Base-by-base conservation (phyloP, 495 filamentous ascomycete genomes). In the Chaetomium tenue region DNA sequence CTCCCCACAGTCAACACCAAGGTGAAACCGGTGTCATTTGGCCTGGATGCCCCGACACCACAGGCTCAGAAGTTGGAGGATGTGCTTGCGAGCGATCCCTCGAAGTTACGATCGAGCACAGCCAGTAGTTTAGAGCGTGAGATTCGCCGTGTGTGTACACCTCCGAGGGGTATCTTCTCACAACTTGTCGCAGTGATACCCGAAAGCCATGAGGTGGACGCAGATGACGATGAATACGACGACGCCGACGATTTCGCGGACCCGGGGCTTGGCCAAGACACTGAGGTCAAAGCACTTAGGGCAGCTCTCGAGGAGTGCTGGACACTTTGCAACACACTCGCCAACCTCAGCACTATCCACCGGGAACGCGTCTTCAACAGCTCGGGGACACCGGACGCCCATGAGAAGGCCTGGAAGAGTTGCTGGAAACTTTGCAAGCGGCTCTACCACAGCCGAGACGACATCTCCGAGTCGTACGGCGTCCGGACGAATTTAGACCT, bases 391-490 rank as follows among this genome's bases (percentile, higher is more conserved):
- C 87, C 87, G 26, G 88, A 90, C 57, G 83, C 86, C 42, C 89
- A 94, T 72, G 90, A 95, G 70, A 84, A 86, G 66, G 91, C 92
- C 0, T 97, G 92, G 92, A 89, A 89, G 72, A 90, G 88, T 72
- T 97, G 92, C 73, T 97, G 92, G 92, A 86, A 87, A 68, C 79
- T 97, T 25, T 97, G 92, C 73, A 90, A 93, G 71, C 88, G 91
- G 58, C 79, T 97, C 42, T 97, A 97, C 74, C 85, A 91, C 56
- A 91, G 84, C 64, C 81, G 88, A 59, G 86, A 92, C 64, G 88
- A 92, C 58, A 83, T 88, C 63, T 81, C 87, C 61, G 83, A 87
- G 63, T 76, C 76, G 20, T 84, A 83, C n/a, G 88, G 90, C 62
- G 87, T 93, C 58, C 80, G 84, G 59, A 87, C 88, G 15, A 93